Conservation (phyloP, 2,329 filamentous ascomycete species). For the Stagonosporopsis cucurbitacearum region DNA sequence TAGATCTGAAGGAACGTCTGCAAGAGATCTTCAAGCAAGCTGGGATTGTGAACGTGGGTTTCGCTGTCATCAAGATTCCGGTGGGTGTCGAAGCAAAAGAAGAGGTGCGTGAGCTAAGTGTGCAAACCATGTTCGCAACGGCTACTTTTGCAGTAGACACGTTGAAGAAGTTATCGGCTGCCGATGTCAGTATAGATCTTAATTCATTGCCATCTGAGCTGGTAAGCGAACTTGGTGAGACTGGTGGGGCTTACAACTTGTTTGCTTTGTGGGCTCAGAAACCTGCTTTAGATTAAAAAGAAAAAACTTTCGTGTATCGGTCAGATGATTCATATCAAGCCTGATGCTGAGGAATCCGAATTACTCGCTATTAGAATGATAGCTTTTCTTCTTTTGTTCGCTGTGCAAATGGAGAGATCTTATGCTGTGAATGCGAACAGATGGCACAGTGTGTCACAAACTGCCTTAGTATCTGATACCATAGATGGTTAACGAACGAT, state of each 20-base stretch:
- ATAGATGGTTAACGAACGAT: too few relatives aligned
- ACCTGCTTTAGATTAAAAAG: neutral
- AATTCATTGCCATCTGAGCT: neutral
- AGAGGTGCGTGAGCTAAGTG: constrained; percentile 11
- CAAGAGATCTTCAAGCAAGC: constrained; percentile 8
- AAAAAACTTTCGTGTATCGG: too few relatives aligned
- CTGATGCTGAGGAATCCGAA: too few relatives aligned
- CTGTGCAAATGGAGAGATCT: too few relatives aligned
- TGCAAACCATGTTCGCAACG: constrained; percentile 20
- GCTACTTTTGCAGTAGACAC: constrained; percentile 14
- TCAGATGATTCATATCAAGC: too few relatives aligned
- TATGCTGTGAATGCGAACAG: too few relatives aligned
- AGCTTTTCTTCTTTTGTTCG: too few relatives aligned
- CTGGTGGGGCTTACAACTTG: neutral
- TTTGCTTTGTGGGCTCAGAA: neutral
- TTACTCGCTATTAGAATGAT: too few relatives aligned
- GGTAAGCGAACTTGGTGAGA: neutral
- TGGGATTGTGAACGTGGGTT: constrained; percentile 1
- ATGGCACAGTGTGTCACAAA: too few relatives aligned
- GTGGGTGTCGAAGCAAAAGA: constrained; percentile 19
- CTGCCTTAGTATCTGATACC: too few relatives aligned
- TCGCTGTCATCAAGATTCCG: constrained; percentile 9
- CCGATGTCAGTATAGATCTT: neutral
- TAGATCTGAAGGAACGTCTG: constrained; percentile 19
- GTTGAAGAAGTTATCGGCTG: constrained; percentile 10